Base-by-base conservation (phyloP, 495 filamentous ascomycete species). In the Neurospora sp. region DNA sequence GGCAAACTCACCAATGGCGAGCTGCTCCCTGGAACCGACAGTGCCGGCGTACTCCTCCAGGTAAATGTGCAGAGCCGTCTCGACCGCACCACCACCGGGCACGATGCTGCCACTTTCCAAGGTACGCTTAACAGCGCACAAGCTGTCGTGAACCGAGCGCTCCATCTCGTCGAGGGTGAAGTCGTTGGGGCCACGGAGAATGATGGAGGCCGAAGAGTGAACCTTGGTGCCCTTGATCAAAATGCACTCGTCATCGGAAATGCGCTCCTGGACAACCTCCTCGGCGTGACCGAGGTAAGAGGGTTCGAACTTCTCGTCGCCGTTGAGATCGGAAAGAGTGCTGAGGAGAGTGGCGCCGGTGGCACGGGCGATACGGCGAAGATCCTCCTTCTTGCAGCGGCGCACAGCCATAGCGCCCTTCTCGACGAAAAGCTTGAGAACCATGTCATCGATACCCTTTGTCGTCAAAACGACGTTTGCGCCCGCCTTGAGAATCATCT, bases 161-260 rank as follows among this genome's bases (percentile, higher is more conserved):
- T 99, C 96, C 96, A 99, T 99, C 85, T 99, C 96, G 79, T 99
- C 96, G 68, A 99, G 90, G 74, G 92, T 91, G 87, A 91, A 98
- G 83, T 99, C 96, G 83, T 99, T 99, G 75, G 95, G 83, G 68
- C 96, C 96, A 37, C 96, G 93, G 68, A 99, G 91, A 75, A 99
- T 96, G 82, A 99, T 97, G 31, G 96, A 98, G 45, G 96, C 94
- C 4, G 94, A 97, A 2, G 90, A 93, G 83, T 94, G 93, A 31
- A 91, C 89, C 84, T 97, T 98, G 74, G 96, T 97, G 69, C 94
- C 95, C 86, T 95, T 97, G 79, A 99, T 89, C 73, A 99, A 83
- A 74, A 99, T 98, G 81, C 96, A 98, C 85, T 99, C 96, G 78
- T 99, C 96, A 77, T 99, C 96, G 6, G 96, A 98, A 77, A 99